These are phyloP conservation scores for Penicillium vulpinum DNA, from an alignment of 2,329 filamentous ascomycete species.

Conservation along the genomic window DNA sequence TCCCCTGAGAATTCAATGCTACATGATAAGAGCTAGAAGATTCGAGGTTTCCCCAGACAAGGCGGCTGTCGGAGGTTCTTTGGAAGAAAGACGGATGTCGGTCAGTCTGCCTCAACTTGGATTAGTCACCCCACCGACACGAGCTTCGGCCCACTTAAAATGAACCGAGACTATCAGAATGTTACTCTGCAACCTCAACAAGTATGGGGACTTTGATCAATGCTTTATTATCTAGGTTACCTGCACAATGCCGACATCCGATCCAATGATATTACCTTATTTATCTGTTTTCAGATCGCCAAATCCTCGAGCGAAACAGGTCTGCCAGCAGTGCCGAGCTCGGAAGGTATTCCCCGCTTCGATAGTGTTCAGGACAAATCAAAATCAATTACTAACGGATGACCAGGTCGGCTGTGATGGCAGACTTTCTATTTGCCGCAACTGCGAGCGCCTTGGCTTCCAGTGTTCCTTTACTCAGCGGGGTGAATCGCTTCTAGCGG, in stretches of 20 bases:
- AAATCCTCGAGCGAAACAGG: not conserved
- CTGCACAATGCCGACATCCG: not conserved
- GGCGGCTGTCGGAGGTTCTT: not conserved
- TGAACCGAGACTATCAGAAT: not conserved
- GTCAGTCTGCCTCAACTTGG: not conserved
- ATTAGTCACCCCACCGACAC: not conserved
- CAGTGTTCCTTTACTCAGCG: not conserved
- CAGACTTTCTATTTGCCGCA: not conserved
- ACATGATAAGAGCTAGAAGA: not conserved
- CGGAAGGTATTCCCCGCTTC: not conserved
- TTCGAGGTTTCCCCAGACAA: not conserved
- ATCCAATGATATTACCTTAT: not conserved
- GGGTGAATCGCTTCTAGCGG: not conserved
- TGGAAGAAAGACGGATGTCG: not conserved
- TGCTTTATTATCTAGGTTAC: not conserved
- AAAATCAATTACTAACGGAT: not conserved
- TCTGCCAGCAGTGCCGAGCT: not conserved
- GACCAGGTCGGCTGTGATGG: constrained; percentile 1
- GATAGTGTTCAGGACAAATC: not conserved
- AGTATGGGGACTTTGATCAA: not conserved
- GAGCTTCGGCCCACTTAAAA: not conserved
- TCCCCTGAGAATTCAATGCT: not conserved
- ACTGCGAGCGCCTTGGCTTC: constrained; percentile 1
- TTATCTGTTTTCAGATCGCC: not conserved
- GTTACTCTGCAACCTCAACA: not conserved